Conservation (phyloP, 2,329 filamentous ascomycete species). For the Fusarium veterinarium region DNA sequence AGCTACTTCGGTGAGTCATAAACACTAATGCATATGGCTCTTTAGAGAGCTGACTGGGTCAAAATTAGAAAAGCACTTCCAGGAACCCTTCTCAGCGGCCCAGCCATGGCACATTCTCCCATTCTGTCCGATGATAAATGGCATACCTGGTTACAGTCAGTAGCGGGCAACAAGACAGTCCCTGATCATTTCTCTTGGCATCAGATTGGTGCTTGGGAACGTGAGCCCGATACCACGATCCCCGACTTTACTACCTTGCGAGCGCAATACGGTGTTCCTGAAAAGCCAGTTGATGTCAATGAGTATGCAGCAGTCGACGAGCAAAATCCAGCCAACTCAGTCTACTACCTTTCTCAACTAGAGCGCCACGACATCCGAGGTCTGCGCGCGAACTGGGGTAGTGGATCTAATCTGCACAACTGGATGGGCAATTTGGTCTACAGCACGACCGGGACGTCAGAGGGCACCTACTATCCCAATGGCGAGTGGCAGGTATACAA, state of each 20-base stretch:
- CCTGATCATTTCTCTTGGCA: background rate
- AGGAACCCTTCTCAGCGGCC: background rate
- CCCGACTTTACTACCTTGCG: background rate
- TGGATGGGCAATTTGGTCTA: background rate
- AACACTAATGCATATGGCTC: fast-evolving
- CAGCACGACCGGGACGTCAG: background rate
- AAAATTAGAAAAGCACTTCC: background rate
- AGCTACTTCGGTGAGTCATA: background rate
- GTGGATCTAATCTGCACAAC: background rate
- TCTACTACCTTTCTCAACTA: background rate
- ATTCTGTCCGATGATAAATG: background rate
- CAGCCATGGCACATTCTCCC: background rate
- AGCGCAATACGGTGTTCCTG: fast-evolving
- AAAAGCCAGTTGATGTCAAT: background rate
- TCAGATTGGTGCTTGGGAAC: background rate
- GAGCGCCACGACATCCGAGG: background rate
- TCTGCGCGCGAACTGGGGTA: background rate
- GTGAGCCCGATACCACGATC: background rate
- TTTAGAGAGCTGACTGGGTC: background rate
- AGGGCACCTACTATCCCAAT: background rate
- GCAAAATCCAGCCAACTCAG: background rate
- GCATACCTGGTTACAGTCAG: background rate
- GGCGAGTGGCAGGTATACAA: background rate
- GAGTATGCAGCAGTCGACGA: background rate
- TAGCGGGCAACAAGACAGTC: background rate